A percentile compares a stretch with the other conserved stretches of the same genome.
These are phyloP conservation scores for Scutellaria galericulata DNA, from an alignment of 257 asterid genomes.

Conservation along the genomic window DNA sequence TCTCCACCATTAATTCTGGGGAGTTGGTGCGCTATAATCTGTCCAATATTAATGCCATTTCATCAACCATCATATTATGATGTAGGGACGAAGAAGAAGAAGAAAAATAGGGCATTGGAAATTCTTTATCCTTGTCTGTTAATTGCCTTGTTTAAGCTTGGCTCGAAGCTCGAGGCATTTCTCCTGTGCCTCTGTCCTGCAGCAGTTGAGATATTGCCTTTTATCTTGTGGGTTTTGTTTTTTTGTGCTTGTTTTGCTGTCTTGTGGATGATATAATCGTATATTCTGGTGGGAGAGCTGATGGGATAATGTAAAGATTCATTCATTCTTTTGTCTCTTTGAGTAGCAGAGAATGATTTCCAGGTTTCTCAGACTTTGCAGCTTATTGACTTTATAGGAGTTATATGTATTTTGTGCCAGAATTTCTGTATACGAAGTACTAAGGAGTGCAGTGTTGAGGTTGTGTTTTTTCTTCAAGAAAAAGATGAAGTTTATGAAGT, in stretches of 20 bases:
- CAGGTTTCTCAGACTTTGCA: slow-evolving; percentile 35
- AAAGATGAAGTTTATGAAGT: slow-evolving; percentile 89
- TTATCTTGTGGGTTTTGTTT: slow-evolving; percentile 41
- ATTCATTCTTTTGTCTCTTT: slow-evolving; percentile 43
- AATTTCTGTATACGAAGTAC: slow-evolving; percentile 31
- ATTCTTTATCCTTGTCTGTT: not conserved
- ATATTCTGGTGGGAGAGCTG: slow-evolving; percentile 38
- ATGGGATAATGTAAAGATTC: slow-evolving; percentile 46
- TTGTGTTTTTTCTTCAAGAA: slow-evolving; percentile 18
- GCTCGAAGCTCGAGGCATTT: slow-evolving; percentile 52
- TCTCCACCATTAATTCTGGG: slow-evolving; percentile 37
- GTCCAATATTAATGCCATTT: slow-evolving; percentile 37
- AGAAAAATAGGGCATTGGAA: slow-evolving; percentile 14
- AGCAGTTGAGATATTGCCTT: slow-evolving; percentile 26
- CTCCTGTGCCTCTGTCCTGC: slow-evolving; percentile 3
- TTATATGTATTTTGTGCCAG: slow-evolving; percentile 35
- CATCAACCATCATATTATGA: slow-evolving; percentile 25
- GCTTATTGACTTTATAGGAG: slow-evolving; percentile 39
- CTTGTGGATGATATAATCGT: slow-evolving; percentile 30
- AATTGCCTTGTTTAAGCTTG: slow-evolving; percentile 22
- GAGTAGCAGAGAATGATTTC: slow-evolving; percentile 41
- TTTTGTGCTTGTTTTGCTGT: slow-evolving; percentile 53
- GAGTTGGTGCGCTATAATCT: slow-evolving; percentile 46
- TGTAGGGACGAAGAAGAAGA: not conserved
- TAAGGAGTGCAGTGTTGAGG: slow-evolving; percentile 28